Evolutionary conservation across 768 basidiomycete genomes (phyloP), one percentile per base, ranked within the genome.

Genomic region (Termitomyces sp.): DNA sequence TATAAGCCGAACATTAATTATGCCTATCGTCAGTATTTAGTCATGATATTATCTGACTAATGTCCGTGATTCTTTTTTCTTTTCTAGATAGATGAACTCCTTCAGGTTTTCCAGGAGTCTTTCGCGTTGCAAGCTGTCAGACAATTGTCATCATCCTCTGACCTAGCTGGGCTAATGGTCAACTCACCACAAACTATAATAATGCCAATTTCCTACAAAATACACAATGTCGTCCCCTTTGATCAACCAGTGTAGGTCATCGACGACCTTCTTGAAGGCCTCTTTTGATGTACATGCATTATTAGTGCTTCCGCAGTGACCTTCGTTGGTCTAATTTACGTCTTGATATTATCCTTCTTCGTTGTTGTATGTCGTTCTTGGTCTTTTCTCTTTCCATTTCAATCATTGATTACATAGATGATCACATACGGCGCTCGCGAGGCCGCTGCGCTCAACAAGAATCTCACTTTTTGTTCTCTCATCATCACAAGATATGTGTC

Each of bases 301-400:
- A 54, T 45, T 55, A 84, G 82, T 0, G 82, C 82, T 3, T 71
- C 78, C 12, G 83, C 82, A 0, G 74, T 78, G 1, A 77, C 78
- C 8, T 83, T 76, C 50, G 81, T 81, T 14, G 83, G 83, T 8
- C 73, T 84, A 6, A 82, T 84, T 43, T 84, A 83, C 62, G 69
- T 79, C 12, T 62, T 76, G n/a, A 79, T 81, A 50, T 59, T 80
- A 12, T 69, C 76, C 0, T 75, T 56, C 26, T 56, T 62, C 19
- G 55, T 58, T 42, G 73, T 76, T 12, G 75, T 75, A 60, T n/a
- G 74, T 70, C 9, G 10, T 5, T 2, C 19, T 10, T 15, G 3
- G 26, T 17, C 21, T 41, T 14, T 35, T 41, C 41, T 19, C 5
- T 19, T 44, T 26, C 5, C 6, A 30, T 21, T n/a, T 37, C 15